Evolutionary conservation across 164 flowering plant species (phyloP), one percentile per base, ranked within the genome.

Genomic region (Kingdonia uniflora): DNA sequence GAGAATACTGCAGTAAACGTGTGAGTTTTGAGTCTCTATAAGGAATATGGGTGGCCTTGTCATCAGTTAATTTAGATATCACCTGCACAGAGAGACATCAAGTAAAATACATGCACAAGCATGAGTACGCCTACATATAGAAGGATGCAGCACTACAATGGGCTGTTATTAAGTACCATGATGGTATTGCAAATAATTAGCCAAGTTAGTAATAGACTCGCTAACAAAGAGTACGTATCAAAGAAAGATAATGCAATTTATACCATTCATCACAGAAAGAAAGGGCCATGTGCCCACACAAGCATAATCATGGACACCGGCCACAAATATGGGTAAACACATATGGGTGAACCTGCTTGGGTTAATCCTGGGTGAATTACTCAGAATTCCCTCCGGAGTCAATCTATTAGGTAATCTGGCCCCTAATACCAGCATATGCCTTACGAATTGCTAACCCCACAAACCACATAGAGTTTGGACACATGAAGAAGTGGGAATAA

Each of bases 21-120:
- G 95, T 86, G 46, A 86, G 91, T 63, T 86, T 86, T 41, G 95
- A 86, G 71, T 86, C 95, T 63, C 95, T 76, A 62, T 83, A 86
- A 0, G 95, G 95, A 57, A 86, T 58, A 70, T 86, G 95, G 49
- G 84, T 65, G 52, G 95, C 78, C 63, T 78, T 83, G 35, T 60
- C 79, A 65, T 86, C 95, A 11, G 83, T 86, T 52, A 86, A 57
- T 60, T 86, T 83, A 29, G 83, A 74, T 52, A 86, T 86, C 33
- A 86, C 95, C 95, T 86, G 69, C 54, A 71, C 50, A 22, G 15
- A 59, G 6, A 29, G 35, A 17, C 16, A 50, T 1, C 5, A 10
- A 44, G 13, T 44, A 44, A 44, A 44, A 17, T 17, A 44, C 19
- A n/a, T n/a, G n/a, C 40, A 37, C 40, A 37, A 37, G 40, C 7